A percentile compares a stretch with the other conserved stretches of the same genome.
Evolutionary conservation across 768 basidiomycete genomes (phyloP).

Genomic region (Xerocomellus dryophilus): DNA sequence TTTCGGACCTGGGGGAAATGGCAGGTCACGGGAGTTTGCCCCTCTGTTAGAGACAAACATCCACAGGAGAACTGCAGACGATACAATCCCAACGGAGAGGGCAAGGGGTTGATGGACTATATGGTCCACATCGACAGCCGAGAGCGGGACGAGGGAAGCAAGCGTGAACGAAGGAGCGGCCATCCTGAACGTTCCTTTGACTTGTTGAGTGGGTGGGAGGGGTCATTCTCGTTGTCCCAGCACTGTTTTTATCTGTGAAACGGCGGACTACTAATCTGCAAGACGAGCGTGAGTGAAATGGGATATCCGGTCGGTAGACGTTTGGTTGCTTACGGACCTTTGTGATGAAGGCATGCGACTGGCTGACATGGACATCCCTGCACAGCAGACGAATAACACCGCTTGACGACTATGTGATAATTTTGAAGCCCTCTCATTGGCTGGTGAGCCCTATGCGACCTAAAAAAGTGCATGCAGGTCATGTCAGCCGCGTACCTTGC

Average conservation of each 20-base stretch:
- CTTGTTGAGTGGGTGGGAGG: not conserved
- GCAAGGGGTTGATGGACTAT: not conserved
- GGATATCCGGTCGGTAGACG: too few relatives aligned
- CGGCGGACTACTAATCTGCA: too few relatives aligned
- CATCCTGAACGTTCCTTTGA: not conserved
- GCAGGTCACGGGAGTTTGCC: constrained; percentile 6
- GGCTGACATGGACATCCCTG: too few relatives aligned
- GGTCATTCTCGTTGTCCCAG: not conserved
- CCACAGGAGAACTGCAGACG: constrained; percentile 2
- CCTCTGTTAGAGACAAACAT: not conserved
- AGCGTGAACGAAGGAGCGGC: not conserved
- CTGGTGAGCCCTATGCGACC: too few relatives aligned
- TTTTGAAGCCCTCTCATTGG: too few relatives aligned
- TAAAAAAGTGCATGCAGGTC: too few relatives aligned
- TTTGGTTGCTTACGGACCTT: too few relatives aligned
- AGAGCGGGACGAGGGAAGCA: constrained; percentile 2
- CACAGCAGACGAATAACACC: too few relatives aligned
- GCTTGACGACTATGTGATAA: too few relatives aligned
- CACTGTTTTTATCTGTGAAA: constrained; percentile 5
- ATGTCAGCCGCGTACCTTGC: too few relatives aligned
- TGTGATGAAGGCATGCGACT: too few relatives aligned
- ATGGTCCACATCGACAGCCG: not conserved
- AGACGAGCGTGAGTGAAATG: too few relatives aligned
- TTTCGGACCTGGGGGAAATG: constrained; percentile 32
- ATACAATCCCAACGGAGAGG: not conserved